Conservation (phyloP, 169 alveolate species). For the Plasmodium coatneyi region DNA sequence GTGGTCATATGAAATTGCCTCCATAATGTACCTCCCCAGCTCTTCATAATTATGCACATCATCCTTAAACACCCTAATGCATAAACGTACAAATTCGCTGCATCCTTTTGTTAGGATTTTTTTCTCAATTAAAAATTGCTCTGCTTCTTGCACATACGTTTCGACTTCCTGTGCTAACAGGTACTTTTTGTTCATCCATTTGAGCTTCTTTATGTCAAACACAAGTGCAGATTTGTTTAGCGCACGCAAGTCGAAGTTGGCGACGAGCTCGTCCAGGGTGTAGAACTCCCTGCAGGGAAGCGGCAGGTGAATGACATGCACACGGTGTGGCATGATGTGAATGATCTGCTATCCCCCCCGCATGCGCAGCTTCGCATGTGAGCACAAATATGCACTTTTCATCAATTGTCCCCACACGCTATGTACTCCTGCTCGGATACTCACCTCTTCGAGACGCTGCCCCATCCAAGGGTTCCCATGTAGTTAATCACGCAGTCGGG, state of each 20-base stretch:
- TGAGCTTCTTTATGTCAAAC: slow-evolving; percentile 60
- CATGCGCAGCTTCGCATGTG: background rate
- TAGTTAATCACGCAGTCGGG: slow-evolving; percentile 66
- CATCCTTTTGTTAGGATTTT: background rate
- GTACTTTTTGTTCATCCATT: slow-evolving; percentile 71
- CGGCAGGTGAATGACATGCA: background rate
- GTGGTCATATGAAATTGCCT: slow-evolving; percentile 39
- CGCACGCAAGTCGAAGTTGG: slow-evolving; percentile 12
- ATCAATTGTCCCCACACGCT: background rate
- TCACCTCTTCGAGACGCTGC: slow-evolving; percentile 53
- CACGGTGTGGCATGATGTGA: background rate
- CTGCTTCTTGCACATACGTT: slow-evolving; percentile 30
- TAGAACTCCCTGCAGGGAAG: slow-evolving; percentile 37
- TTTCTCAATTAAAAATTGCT: slow-evolving; percentile 28
- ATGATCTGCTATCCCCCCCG: background rate
- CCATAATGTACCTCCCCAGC: slow-evolving; percentile 13
- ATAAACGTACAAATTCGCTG: slow-evolving; percentile 37
- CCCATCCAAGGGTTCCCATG: slow-evolving; percentile 68
- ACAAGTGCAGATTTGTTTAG: slow-evolving; percentile 59
- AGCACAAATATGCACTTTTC: background rate
- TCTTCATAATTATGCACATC: slow-evolving; percentile 61
- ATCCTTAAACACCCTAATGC: slow-evolving; percentile 46
- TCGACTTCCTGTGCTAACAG: slow-evolving; percentile 36
- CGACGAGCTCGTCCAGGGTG: slow-evolving; percentile 50
- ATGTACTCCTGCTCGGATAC: background rate